Percentiles rank a stretch among this genome's conserved stretches.
These are phyloP conservation scores for Knoxdaviesia capensis DNA, from an alignment of 2,329 filamentous ascomycete genomes.

Conservation along the genomic window DNA sequence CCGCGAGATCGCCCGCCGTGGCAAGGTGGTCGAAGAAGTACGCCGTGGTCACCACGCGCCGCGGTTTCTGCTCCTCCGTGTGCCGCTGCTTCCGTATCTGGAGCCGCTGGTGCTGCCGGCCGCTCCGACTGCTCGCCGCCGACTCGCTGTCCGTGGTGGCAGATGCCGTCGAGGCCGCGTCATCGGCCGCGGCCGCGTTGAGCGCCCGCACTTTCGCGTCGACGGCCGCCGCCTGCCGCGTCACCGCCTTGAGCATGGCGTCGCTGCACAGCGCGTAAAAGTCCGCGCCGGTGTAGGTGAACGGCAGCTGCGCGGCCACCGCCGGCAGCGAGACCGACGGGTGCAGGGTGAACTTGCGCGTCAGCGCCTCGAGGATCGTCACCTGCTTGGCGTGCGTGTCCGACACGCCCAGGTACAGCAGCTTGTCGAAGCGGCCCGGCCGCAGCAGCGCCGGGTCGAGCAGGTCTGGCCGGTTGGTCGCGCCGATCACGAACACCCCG, in stretches of 20 bases:
- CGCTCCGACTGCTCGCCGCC: too few relatives aligned
- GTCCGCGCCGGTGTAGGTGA: conserved; percentile 94
- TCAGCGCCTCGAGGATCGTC: conserved; percentile 83
- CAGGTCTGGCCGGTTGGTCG: conserved; percentile 85
- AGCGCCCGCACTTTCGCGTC: conserved; percentile 63
- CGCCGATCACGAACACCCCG: conserved; percentile 90
- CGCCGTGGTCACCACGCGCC: conserved; percentile 52
- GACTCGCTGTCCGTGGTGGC: too few relatives aligned
- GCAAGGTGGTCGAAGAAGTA: conserved; percentile 94
- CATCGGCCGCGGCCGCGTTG: conserved; percentile 23
- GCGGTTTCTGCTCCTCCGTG: background rate
- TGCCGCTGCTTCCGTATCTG: too few relatives aligned
- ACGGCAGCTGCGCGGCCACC: conserved; percentile 62
- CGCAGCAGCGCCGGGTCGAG: conserved; percentile 77
- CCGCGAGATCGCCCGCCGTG: conserved; percentile 60
- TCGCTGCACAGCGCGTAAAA: conserved; percentile 95
- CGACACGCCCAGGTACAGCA: conserved; percentile 90
- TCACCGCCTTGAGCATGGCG: conserved; percentile 97
- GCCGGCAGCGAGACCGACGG: conserved; percentile 55
- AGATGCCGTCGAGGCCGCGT: conserved; percentile 3
- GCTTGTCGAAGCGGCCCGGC: conserved; percentile 90
- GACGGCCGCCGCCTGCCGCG: conserved; percentile 64
- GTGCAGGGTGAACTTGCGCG: conserved; percentile 82
- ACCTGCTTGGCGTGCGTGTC: conserved; percentile 95
- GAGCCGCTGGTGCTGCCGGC: too few relatives aligned